phyloP scores from a whole-genome alignment of 2,329 filamentous ascomycete species.

The Chaetomiaceae sp. region DNA sequence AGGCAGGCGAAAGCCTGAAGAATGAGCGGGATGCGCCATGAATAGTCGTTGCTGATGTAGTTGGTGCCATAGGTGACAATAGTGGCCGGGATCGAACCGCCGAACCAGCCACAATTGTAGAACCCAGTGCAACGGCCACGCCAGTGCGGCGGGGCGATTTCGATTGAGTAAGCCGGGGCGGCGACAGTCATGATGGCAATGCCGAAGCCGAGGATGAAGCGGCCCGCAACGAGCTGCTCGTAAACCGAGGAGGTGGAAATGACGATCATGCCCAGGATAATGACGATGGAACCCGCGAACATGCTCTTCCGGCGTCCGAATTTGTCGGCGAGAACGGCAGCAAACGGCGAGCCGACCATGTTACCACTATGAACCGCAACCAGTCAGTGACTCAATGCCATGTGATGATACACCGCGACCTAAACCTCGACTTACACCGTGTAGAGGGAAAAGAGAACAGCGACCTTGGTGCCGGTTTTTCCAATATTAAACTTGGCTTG shows the following conservation, averaged over 20 bases:
- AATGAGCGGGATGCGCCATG: constrained; percentile 45
- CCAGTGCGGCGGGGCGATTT: constrained; percentile 45
- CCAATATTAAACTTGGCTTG: constrained; percentile 34
- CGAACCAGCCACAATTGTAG: constrained; percentile 50
- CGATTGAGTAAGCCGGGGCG: constrained; percentile 42
- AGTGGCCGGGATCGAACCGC: constrained; percentile 44
- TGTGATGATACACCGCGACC: too few relatives aligned
- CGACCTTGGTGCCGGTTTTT: constrained; percentile 34
- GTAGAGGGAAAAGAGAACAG: constrained; percentile 42
- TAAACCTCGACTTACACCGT: constrained; percentile 36
- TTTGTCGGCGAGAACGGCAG: constrained; percentile 39
- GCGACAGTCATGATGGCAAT: constrained; percentile 44
- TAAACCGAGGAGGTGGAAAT: constrained; percentile 33
- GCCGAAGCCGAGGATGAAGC: constrained; percentile 41
- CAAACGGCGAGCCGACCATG: constrained; percentile 36
- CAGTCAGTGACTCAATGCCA: too few relatives aligned
- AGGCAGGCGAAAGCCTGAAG: constrained; percentile 41
- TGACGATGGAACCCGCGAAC: constrained; percentile 38
- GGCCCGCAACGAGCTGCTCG: constrained; percentile 40
- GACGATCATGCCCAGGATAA: constrained; percentile 40
- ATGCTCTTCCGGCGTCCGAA: constrained; percentile 40
- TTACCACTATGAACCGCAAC: constrained; percentile 31
- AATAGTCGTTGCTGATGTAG: constrained; percentile 38
- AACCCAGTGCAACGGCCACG: constrained; percentile 42
- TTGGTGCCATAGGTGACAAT: constrained; percentile 43